These are phyloP conservation scores for Cephaloascus albidus DNA, from an alignment of 805 yeast species.

Conservation along the genomic window DNA sequence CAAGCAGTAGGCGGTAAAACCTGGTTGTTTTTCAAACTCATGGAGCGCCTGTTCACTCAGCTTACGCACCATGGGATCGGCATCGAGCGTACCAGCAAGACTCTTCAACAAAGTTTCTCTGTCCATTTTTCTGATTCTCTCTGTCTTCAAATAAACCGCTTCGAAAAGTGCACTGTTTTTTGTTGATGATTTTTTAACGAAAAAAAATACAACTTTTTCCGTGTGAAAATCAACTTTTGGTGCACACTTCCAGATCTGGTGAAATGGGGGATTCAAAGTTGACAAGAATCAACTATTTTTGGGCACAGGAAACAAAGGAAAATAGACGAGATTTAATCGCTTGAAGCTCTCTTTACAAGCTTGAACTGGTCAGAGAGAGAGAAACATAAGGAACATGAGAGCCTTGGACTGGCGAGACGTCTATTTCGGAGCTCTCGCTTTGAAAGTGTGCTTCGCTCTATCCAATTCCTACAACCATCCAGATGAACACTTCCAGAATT, in stretches of 20 bases:
- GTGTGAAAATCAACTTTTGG: no score
- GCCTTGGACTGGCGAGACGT: slow-evolving; percentile 34
- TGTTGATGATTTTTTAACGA: no score
- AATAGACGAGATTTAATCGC: no score
- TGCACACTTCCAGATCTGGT: no score
- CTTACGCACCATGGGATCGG: slow-evolving; percentile 38
- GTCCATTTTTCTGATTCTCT: slow-evolving; percentile 34
- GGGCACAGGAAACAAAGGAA: no score
- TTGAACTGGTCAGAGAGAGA: no score
- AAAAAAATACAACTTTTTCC: no score
- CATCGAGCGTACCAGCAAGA: slow-evolving; percentile 45
- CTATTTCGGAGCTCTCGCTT: slow-evolving; percentile 32
- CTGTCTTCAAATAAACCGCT: no score
- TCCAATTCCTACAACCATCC: slow-evolving; percentile 90
- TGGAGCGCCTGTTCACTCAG: slow-evolving; percentile 43
- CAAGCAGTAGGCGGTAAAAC: slow-evolving; percentile 46
- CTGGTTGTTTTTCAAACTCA: slow-evolving; percentile 44
- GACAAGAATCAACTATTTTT: no score
- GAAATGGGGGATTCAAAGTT: no score
- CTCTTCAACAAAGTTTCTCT: slow-evolving; percentile 39
- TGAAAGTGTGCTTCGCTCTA: slow-evolving; percentile 48
- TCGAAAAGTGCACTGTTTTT: no score
- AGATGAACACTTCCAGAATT: slow-evolving; percentile 92
- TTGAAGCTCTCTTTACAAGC: no score
- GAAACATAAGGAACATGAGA: neutral